Conservation (phyloP, 2,329 filamentous ascomycete species). For the Aureobasidium sp. region DNA sequence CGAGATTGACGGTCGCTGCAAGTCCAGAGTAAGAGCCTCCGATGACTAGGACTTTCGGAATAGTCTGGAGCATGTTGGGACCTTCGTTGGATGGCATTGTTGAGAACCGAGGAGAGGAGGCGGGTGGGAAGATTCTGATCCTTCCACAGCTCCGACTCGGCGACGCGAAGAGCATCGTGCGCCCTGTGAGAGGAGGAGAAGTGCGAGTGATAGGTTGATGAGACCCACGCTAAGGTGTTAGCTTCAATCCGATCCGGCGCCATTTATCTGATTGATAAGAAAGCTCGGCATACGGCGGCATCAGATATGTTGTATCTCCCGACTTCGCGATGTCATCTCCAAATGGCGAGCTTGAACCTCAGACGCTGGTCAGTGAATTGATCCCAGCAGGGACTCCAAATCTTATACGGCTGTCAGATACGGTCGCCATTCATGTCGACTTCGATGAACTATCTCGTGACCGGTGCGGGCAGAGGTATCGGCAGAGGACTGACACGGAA, state of each 20-base stretch:
- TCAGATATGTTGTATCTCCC: not conserved
- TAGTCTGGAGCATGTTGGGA: not conserved
- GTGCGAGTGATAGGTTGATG: not conserved
- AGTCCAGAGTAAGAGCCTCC: conserved; percentile 69
- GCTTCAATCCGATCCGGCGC: not conserved
- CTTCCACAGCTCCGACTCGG: not conserved
- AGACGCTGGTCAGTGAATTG: not conserved
- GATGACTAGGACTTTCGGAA: conserved; percentile 49
- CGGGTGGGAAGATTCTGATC: not conserved
- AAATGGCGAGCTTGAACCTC: not conserved
- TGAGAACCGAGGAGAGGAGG: not conserved
- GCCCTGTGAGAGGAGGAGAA: not conserved
- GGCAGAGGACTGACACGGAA: conserved; percentile 31
- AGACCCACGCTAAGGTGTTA: not conserved
- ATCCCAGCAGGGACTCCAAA: not conserved
- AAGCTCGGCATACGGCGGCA: not conserved
- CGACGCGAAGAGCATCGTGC: not conserved
- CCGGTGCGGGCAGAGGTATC: conserved; percentile 32
- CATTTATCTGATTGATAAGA: conserved; percentile 8
- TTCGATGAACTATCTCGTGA: conserved; percentile 35
- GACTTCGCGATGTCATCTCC: not conserved
- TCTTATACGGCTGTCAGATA: not conserved
- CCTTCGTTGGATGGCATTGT: conserved; percentile 1
- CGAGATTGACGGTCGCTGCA: conserved; percentile 56
- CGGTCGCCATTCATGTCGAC: not conserved